Evolutionary conservation across 176 grass and related monocot species (phyloP), one percentile per base, ranked within the genome.

Genomic region (Elaeis guineensis): DNA sequence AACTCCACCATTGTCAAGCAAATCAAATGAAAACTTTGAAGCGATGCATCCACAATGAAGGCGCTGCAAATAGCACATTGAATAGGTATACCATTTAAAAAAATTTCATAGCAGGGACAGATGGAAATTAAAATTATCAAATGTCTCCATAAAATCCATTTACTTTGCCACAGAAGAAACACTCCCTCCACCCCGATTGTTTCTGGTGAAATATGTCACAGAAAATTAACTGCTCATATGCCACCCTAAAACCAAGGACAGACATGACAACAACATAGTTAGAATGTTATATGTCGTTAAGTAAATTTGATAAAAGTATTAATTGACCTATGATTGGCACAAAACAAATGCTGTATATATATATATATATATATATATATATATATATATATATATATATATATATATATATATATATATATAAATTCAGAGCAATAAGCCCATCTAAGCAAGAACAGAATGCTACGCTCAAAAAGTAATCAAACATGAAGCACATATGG

Each of bases 151-250:
- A 26, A 7, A n/a, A 57, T 25, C 59, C 52, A 30, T 2, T 81
- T 75, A 99, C 94, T 88, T 99, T 99, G 61, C 88, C 79, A 80
- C 94, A 99, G 51, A 82, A 99, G 19, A 79, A 83, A 74, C 94
- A 99, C 49, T 99, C 88, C 72, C 94, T 93, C 94, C 94, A 99
- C 25, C 94, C 94, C 11, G 94, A 99, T 69, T 99, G 88, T 72
- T 86, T 93, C 58, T 86, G 88, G 74, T 99, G 94, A 78, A 93
- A 99, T 74, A 99, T 86, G 71, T 99, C 82, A 72, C 94, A 99
- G 55, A 93, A 99, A 15, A 86, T 57, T 59, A 83, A 72, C 68
- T 99, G 94, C 44, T 99, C 88, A 52, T 86, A 93, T 25, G 88
- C 85, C 82, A 84, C 82, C 61, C 88, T 99, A 78, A 16, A 74